These are phyloP conservation scores for Xylariaceae sp. DNA, from an alignment of 2,329 filamentous ascomycete species.

Conservation along the genomic window DNA sequence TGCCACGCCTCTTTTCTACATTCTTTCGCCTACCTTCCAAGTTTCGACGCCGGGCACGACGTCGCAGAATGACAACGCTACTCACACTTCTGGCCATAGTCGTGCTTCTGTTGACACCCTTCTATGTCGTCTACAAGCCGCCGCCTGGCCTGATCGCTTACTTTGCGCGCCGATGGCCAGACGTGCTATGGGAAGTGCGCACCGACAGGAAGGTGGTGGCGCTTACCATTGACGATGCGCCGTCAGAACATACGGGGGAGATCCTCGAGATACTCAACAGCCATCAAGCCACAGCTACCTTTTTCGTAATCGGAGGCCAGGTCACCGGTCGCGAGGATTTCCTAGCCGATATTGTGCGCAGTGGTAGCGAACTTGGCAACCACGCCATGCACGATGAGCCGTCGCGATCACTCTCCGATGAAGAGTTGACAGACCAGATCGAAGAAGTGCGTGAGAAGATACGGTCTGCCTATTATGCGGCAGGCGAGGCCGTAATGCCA, in stretches of 20 bases:
- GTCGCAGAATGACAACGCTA: slow-evolving; percentile 53
- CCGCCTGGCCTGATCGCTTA: slow-evolving; percentile 64
- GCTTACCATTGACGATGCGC: slow-evolving; percentile 82
- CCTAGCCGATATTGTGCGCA: slow-evolving; percentile 52
- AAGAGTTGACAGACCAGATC: slow-evolving; percentile 59
- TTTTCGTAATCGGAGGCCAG: slow-evolving; percentile 83
- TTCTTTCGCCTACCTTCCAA: slow-evolving; percentile 51
- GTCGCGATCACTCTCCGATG: slow-evolving; percentile 54
- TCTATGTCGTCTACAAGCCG: slow-evolving; percentile 77
- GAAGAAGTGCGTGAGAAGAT: slow-evolving; percentile 47
- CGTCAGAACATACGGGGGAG: slow-evolving; percentile 63
- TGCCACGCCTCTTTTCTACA: slow-evolving; percentile 34
- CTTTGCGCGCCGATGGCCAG: slow-evolving; percentile 66
- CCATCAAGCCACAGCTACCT: slow-evolving; percentile 69
- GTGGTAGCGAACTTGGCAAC: slow-evolving; percentile 71
- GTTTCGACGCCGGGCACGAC: slow-evolving; percentile 52
- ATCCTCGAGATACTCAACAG: slow-evolving; percentile 63
- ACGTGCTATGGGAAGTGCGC: slow-evolving; percentile 68
- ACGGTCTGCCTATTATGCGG: slow-evolving; percentile 29
- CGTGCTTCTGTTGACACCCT: slow-evolving; percentile 34
- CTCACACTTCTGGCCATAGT: slow-evolving; percentile 37
- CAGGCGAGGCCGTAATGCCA: slow-evolving; percentile 34
- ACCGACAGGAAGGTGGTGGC: slow-evolving; percentile 62
- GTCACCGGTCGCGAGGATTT: slow-evolving; percentile 51
- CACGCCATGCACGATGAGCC: slow-evolving; percentile 88